These are phyloP conservation scores for Tuctoria greenei DNA, from an alignment of 176 grass and related monocot species.

Conservation along the genomic window DNA sequence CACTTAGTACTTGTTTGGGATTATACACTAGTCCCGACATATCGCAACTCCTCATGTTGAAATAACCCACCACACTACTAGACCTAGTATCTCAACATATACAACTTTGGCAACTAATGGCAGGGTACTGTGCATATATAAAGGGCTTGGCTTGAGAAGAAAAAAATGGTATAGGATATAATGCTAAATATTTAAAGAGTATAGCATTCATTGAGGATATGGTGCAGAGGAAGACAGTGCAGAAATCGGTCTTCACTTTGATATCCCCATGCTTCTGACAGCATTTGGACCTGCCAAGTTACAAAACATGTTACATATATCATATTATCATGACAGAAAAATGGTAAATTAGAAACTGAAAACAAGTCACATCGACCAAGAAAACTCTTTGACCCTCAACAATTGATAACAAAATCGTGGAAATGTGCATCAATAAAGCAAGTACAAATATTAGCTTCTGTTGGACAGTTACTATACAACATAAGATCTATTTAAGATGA, in stretches of 20 bases:
- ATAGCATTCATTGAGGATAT: conserved; percentile 62
- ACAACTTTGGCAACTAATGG: background rate
- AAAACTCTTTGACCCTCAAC: background rate
- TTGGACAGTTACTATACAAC: background rate
- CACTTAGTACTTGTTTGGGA: background rate
- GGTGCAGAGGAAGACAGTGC: conserved; percentile 91
- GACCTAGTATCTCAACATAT: background rate
- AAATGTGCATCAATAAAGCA: conserved; percentile 14
- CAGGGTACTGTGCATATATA: background rate
- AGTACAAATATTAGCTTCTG: conserved; percentile 10
- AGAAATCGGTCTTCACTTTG: conserved; percentile 69
- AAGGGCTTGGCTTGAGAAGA: background rate
- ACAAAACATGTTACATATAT: conserved; percentile 31
- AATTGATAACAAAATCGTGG: background rate
- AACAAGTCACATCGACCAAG: background rate
- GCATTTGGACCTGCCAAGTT: conserved; percentile 77
- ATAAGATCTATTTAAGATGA: background rate
- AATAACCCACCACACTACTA: background rate
- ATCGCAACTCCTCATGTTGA: background rate
- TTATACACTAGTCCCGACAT: background rate
- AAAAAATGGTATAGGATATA: background rate
- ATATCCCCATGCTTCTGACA: conserved; percentile 91
- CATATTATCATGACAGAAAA: conserved; percentile 18
- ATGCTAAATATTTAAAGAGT: conserved; percentile 26
- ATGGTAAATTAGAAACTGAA: conserved; percentile 16